Conservation (phyloP, 441 rosid genomes). For the Geranium incanum region DNA sequence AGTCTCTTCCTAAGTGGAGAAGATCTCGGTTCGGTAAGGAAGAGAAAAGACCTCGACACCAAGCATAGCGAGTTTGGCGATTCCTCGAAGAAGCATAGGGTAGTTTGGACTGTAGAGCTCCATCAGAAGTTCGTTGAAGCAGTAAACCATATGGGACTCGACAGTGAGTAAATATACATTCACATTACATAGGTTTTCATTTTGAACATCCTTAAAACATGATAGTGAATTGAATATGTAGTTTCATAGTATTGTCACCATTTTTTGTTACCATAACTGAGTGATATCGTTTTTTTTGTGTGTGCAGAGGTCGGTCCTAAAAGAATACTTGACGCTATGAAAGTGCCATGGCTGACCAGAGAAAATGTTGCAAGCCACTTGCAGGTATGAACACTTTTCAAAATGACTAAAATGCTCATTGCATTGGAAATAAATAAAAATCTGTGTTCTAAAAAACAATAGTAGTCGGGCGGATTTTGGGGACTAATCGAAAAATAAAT, state of each 20-base stretch:
- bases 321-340: constrained; percentile 69
- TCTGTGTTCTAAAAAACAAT: no score
- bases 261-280: constrained; percentile 31
- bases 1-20: constrained; percentile 37
- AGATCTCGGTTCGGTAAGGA: constrained; percentile 32
- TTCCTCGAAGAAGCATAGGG: constrained; percentile 51
- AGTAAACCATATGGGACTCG: constrained; percentile 56
- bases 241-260: constrained; percentile 10
- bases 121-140: constrained; percentile 67
- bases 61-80: constrained; percentile 46
- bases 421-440: no score
- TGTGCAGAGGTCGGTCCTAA: constrained; percentile 71
- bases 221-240: constrained; percentile 3
- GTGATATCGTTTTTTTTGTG: constrained; percentile 32
- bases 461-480: no score
- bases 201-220: constrained; percentile 14
- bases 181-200: constrained; percentile 14
- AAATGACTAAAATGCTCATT: no score
- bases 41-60: constrained; percentile 48
- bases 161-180: constrained; percentile 38
- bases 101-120: constrained; percentile 59
- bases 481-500: no score
- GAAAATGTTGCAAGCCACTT: constrained; percentile 80
- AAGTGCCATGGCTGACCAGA: constrained; percentile 63
- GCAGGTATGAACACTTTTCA: constrained; percentile 35